Evolutionary conservation across 1,284 basidiomycete species (phyloP).

Genomic region (Tremellales sp.): DNA sequence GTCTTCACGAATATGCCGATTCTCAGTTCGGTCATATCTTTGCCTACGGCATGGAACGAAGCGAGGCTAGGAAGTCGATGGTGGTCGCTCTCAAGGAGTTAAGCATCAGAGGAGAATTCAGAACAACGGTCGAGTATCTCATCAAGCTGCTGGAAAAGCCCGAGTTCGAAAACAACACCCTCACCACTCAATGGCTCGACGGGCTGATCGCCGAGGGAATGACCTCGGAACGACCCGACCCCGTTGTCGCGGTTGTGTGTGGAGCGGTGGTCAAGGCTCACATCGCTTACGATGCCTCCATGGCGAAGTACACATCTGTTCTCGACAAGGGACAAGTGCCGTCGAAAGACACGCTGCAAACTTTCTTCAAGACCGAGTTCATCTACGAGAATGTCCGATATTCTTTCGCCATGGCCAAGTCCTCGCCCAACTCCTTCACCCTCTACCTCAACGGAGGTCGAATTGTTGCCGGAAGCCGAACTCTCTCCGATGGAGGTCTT

Average conservation of each 20-base stretch:
- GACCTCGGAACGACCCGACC: slow-evolving; percentile 93
- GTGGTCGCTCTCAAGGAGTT: slow-evolving; percentile 98
- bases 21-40: slow-evolving; percentile 99
- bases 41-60: slow-evolving; percentile 94
- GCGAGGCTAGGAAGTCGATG: slow-evolving; percentile 98
- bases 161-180: slow-evolving; percentile 93
- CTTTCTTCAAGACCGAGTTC: slow-evolving; percentile 94
- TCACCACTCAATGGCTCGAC: slow-evolving; percentile 99
- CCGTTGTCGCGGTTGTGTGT: slow-evolving; percentile 88
- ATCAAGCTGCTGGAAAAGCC: slow-evolving; percentile 96
- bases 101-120: slow-evolving; percentile 97
- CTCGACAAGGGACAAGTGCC: slow-evolving; percentile 97
- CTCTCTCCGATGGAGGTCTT: slow-evolving; percentile 91
- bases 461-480: slow-evolving; percentile 82
- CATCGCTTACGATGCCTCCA: slow-evolving; percentile 81
- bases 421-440: slow-evolving; percentile 82
- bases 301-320: slow-evolving; percentile 89
- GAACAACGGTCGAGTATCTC: slow-evolving; percentile 97
- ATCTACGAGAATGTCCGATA: slow-evolving; percentile 97
- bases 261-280: slow-evolving; percentile 97
- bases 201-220: slow-evolving; percentile 89
- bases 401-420: slow-evolving; percentile 91
- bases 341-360: slow-evolving; percentile 88
- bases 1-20: slow-evolving; percentile 97
- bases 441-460: slow-evolving; percentile 94